Conservation (phyloP, 164 flowering plant species). For the Stephania yunnanensis region DNA sequence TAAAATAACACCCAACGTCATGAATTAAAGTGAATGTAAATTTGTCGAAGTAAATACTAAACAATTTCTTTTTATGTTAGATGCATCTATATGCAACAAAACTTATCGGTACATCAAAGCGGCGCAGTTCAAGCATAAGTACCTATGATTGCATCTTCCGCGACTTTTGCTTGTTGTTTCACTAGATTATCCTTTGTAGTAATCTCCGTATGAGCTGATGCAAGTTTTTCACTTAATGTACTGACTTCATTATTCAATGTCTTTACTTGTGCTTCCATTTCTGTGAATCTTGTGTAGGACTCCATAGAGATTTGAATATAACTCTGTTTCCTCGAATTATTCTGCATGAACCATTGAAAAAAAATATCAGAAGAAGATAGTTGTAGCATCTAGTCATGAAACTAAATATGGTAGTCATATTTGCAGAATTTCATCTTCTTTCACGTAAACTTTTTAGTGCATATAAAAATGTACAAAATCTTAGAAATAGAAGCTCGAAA, state of each 20-base stretch:
- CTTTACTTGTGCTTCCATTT: constrained; percentile 74
- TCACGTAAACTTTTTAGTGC: not conserved
- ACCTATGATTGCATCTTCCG: constrained; percentile 52
- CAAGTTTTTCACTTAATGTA: constrained; percentile 47
- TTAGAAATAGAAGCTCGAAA: not conserved
- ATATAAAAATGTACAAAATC: not conserved
- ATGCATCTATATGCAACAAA: not conserved
- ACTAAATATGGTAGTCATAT: too few relatives aligned
- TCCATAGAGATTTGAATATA: constrained; percentile 85
- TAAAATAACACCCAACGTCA: not conserved
- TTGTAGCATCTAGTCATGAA: not conserved
- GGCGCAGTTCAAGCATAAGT: not conserved
- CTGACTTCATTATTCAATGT: constrained; percentile 38
- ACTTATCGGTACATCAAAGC: not conserved
- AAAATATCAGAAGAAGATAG: not conserved
- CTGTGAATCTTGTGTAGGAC: constrained; percentile 65
- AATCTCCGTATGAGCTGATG: constrained; percentile 49
- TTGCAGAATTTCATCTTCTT: too few relatives aligned
- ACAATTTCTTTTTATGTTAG: not conserved
- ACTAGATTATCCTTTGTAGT: constrained; percentile 58
- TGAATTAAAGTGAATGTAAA: not conserved
- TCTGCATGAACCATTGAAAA: constrained; percentile 32
- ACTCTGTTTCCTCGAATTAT: constrained; percentile 53
- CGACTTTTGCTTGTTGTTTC: constrained; percentile 81
- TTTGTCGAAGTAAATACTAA: not conserved